Evolutionary conservation across 2,329 filamentous ascomycete species (phyloP).

Genomic region (Fusarium sororula): DNA sequence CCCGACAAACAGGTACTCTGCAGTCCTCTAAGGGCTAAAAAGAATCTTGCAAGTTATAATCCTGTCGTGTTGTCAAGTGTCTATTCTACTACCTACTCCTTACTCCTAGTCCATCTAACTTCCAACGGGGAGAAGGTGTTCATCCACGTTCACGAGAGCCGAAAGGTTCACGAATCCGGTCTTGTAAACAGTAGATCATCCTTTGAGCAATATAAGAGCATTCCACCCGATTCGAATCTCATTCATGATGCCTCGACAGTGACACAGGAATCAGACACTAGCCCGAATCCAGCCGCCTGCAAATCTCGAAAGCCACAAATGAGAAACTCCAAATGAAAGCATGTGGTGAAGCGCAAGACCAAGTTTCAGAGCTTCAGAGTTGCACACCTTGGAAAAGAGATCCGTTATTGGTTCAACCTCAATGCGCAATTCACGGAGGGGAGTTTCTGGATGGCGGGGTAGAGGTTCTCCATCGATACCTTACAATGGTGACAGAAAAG

Average conservation of each 20-base stretch:
- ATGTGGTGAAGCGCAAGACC: conserved; percentile 32
- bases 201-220: neutral
- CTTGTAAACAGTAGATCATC: neutral
- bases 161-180: neutral
- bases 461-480: neutral
- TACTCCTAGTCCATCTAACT: neutral
- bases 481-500: neutral
- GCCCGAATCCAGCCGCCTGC: neutral
- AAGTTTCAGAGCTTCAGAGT: conserved; percentile 26
- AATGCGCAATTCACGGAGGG: neutral
- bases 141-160: neutral
- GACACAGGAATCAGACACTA: neutral
- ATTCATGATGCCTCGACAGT: neutral
- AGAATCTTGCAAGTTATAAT: neutral
- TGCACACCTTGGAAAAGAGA: conserved; percentile 41
- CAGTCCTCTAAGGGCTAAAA: neutral
- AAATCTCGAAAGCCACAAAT: conserved; percentile 24
- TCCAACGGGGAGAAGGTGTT: neutral
- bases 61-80: neutral
- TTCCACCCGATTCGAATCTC: too few relatives aligned
- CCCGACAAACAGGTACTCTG: neutral
- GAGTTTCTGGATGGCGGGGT: conserved; percentile 26
- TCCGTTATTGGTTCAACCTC: conserved; percentile 42
- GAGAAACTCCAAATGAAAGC: conserved; percentile 19
- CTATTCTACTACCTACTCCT: neutral